Evolutionary conservation across 2,329 filamentous ascomycete species (phyloP).

Genomic region (Cercospora sp.): DNA sequence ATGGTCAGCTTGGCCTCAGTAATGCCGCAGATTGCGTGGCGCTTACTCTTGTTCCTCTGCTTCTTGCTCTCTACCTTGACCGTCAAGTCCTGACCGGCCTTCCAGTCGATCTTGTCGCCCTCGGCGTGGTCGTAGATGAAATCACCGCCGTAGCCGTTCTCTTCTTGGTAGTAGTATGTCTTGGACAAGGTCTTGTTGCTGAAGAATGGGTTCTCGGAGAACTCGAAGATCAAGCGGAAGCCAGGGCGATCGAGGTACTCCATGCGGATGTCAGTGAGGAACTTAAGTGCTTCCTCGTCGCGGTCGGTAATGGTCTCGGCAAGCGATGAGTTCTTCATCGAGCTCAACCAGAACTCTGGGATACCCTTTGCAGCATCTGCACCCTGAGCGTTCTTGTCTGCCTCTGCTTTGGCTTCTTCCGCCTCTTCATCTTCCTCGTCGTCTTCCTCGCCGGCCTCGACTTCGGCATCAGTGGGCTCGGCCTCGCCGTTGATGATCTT

Average conservation of each 20-base stretch:
- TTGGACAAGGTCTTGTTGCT: constrained; percentile 96
- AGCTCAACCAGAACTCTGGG: constrained; percentile 98
- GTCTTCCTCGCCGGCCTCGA: constrained; percentile 80
- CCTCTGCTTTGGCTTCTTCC: constrained; percentile 56
- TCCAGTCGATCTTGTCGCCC: constrained; percentile 97
- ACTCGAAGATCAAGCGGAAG: constrained; percentile 98
- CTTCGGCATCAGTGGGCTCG: constrained; percentile 84
- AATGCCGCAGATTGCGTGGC: background rate
- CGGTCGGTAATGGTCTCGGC: constrained; percentile 98
- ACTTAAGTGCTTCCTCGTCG: constrained; percentile 90
- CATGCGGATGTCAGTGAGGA: constrained; percentile 92
- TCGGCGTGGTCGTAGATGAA: constrained; percentile 99
- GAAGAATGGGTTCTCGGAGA: constrained; percentile 93
- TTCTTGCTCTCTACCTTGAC: constrained; percentile 98
- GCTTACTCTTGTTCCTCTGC: constrained; percentile 97
- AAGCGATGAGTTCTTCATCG: constrained; percentile 99
- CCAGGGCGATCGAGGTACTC: constrained; percentile 98
- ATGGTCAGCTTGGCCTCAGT: constrained; percentile 24
- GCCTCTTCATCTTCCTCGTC: constrained; percentile 67
- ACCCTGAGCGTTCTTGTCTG: constrained; percentile 58
- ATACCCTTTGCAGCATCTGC: constrained; percentile 69
- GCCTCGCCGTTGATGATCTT: constrained; percentile 83
- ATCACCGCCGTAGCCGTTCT: constrained; percentile 96
- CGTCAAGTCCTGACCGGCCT: constrained; percentile 86
- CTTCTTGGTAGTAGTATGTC: constrained; percentile 98